Evolutionary conservation across 371 early-diverging fungal genomes (phyloP).

Genomic region (Basidiobolus meristosporus): DNA sequence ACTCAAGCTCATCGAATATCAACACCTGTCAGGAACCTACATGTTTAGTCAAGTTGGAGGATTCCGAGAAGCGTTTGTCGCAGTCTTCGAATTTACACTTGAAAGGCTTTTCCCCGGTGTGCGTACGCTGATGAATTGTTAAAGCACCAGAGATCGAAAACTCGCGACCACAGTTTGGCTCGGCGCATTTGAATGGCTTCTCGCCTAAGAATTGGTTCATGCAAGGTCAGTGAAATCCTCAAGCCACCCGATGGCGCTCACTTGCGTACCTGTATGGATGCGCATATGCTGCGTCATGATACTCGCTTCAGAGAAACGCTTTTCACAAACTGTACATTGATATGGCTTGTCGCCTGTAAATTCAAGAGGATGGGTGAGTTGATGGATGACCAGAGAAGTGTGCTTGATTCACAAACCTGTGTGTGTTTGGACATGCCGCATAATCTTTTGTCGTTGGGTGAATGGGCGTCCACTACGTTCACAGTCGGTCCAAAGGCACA

Average conservation of each 20-base stretch:
- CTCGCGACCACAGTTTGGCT: slow-evolving; percentile 12
- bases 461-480: slow-evolving; percentile 42
- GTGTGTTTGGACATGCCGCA: slow-evolving; percentile 9
- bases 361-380: no score
- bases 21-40: slow-evolving; percentile 11
- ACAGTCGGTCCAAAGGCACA: slow-evolving; percentile 66
- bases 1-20: background rate
- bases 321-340: slow-evolving; percentile 52
- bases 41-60: slow-evolving; percentile 63
- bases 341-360: slow-evolving; percentile 57
- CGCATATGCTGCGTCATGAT: slow-evolving; percentile 70
- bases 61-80: slow-evolving; percentile 49
- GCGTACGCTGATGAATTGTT: slow-evolving; percentile 42
- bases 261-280: slow-evolving; percentile 77
- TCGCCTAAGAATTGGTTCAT: no score
- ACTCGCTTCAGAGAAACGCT: slow-evolving; percentile 65
- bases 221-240: no score
- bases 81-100: slow-evolving; percentile 51
- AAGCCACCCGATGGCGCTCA: no score
- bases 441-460: slow-evolving; percentile 48
- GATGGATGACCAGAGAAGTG: no score
- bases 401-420: no score
- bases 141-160: slow-evolving; percentile 58
- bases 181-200: slow-evolving; percentile 55
- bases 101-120: slow-evolving; percentile 58